phyloP scores from a whole-genome alignment of 1,139 yeast genomes.

The Yamadazyma jaroonii region DNA sequence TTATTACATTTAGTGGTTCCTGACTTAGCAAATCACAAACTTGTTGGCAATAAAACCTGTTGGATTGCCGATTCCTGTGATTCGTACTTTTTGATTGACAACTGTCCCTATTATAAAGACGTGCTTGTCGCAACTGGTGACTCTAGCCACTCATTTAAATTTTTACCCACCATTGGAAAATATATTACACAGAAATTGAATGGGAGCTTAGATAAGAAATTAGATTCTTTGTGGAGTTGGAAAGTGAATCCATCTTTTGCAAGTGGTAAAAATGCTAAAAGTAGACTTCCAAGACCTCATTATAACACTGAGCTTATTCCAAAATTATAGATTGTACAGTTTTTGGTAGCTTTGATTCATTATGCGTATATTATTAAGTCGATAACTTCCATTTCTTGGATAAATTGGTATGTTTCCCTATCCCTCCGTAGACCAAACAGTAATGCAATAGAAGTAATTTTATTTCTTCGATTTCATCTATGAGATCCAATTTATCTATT shows the following conservation, averaged over 20 bases:
- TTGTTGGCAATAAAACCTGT: slow-evolving; percentile 18
- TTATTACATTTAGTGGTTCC: slow-evolving; percentile 14
- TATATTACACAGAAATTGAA: slow-evolving; percentile 25
- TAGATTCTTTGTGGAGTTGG: slow-evolving; percentile 29
- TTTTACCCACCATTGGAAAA: slow-evolving; percentile 32
- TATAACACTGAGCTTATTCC: slow-evolving; percentile 9
- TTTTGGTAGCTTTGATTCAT: too few relatives aligned
- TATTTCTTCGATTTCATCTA: slow-evolving; percentile 91
- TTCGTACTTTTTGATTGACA: slow-evolving; percentile 38
- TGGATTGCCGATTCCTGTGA: slow-evolving; percentile 47
- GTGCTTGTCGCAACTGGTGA: slow-evolving; percentile 46
- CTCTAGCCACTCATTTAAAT: slow-evolving; percentile 41
- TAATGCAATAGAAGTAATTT: slow-evolving; percentile 73
- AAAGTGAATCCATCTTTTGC: slow-evolving; percentile 22
- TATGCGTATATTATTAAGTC: not conserved
- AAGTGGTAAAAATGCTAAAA: slow-evolving; percentile 12
- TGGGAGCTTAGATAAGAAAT: slow-evolving; percentile 19
- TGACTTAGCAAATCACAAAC: slow-evolving; percentile 12
- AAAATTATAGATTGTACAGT: slow-evolving; percentile 1
- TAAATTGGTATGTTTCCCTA: not conserved
- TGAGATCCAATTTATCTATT: slow-evolving; percentile 63
- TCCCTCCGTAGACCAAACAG: slow-evolving; percentile 38
- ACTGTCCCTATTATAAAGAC: slow-evolving; percentile 32
- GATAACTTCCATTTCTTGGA: slow-evolving; percentile 1
- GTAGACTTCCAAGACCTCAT: slow-evolving; percentile 17